phyloP scores from a whole-genome alignment of 1,284 basidiomycete genomes.

The Malassezia yamatoensis region DNA sequence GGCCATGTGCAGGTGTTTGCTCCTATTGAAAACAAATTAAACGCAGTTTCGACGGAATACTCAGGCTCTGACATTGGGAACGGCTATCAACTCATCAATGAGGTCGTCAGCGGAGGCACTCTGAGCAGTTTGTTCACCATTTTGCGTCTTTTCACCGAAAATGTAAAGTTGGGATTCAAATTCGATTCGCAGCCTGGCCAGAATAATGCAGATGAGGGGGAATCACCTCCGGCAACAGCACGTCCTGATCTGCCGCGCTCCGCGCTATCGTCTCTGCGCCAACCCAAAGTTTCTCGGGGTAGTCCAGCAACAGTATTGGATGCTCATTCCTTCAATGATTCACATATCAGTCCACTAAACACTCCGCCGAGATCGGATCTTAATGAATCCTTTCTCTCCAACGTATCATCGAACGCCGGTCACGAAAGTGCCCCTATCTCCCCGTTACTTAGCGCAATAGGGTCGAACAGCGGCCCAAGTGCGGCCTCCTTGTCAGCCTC shows the following conservation, averaged over 20 bases:
- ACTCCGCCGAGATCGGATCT: neutral
- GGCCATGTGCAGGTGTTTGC: slow-evolving; percentile 46
- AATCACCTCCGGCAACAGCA: neutral
- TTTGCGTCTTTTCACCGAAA: slow-evolving; percentile 86
- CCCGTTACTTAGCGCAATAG: neutral
- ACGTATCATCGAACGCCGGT: neutral
- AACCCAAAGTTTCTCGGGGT: neutral
- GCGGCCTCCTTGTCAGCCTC: neutral
- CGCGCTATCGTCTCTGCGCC: slow-evolving; percentile 3
- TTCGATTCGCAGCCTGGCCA: slow-evolving; percentile 4
- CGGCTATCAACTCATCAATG: slow-evolving; percentile 45
- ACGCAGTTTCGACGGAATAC: neutral
- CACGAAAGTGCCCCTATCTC: neutral
- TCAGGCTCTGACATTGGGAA: neutral
- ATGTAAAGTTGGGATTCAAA: slow-evolving; percentile 67
- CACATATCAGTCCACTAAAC: neutral
- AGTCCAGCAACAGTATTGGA: slow-evolving; percentile 2
- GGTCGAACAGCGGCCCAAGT: neutral
- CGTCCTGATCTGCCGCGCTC: slow-evolving; percentile 12
- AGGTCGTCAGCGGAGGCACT: slow-evolving; percentile 55
- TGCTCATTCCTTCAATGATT: neutral
- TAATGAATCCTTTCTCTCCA: neutral
- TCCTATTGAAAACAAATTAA: slow-evolving; percentile 17
- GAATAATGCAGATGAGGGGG: neutral
- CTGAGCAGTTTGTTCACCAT: slow-evolving; percentile 93